Evolutionary conservation across 2,329 filamentous ascomycete genomes (phyloP).

Genomic region (Ophiostoma fasciatum): DNA sequence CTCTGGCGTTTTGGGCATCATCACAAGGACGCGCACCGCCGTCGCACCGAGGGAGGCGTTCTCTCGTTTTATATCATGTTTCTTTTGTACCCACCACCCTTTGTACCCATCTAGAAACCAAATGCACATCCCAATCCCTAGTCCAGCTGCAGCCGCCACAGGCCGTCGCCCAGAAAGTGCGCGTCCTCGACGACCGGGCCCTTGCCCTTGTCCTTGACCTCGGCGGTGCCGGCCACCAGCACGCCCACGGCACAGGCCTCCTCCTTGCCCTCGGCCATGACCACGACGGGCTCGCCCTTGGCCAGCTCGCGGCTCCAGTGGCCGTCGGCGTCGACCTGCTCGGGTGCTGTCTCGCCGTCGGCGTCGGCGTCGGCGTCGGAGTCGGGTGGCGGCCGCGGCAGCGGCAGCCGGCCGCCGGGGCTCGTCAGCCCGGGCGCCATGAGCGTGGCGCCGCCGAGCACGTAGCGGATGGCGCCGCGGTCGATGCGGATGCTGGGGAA

Average conservation of each 20-base stretch:
- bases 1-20: no score
- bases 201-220: constrained; percentile 90
- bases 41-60: no score
- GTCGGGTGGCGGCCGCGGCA: constrained; percentile 21
- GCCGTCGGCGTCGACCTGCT: constrained; percentile 31
- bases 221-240: constrained; percentile 70
- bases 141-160: constrained; percentile 60
- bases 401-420: constrained; percentile 63
- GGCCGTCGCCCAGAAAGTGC: constrained; percentile 84
- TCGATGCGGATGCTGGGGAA: constrained; percentile 84
- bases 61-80: neutral
- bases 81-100: neutral
- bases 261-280: constrained; percentile 86
- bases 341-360: constrained; percentile 11
- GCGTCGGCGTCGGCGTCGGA: neutral
- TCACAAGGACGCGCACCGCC: no score
- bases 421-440: constrained; percentile 93
- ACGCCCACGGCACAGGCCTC: constrained; percentile 80
- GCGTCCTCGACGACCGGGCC: constrained; percentile 86
- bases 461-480: constrained; percentile 90
- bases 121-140: constrained; percentile 12
- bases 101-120: neutral
- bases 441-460: constrained; percentile 79
- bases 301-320: constrained; percentile 52
- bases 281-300: constrained; percentile 71